Conservation (phyloP, 2,329 filamentous ascomycete species). For the Graphilbum ipis-grandicollis region DNA sequence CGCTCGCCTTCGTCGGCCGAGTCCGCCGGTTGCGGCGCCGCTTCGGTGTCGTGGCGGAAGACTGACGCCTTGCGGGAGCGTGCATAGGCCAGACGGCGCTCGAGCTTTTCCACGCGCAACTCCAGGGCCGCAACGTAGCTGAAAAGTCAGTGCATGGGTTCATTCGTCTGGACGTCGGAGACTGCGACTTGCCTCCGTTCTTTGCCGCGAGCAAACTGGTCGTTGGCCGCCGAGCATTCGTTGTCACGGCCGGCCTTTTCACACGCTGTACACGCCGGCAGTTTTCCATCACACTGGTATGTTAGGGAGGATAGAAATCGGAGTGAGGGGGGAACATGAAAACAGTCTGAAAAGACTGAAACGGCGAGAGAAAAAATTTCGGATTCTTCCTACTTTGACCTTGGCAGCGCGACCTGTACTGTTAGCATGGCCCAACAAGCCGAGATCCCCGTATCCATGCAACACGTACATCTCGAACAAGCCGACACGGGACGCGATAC, state of each 20-base stretch:
- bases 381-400: slow-evolving; percentile 59
- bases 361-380: too few relatives aligned
- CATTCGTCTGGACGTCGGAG: too few relatives aligned
- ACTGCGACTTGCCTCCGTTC: slow-evolving; percentile 64
- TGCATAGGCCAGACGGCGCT: slow-evolving; percentile 57
- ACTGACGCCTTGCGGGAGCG: slow-evolving; percentile 55
- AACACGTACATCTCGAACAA: slow-evolving; percentile 58
- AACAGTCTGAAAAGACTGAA: too few relatives aligned
- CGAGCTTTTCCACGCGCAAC: slow-evolving; percentile 72
- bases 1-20: slow-evolving; percentile 26
- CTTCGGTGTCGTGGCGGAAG: slow-evolving; percentile 43
- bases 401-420: slow-evolving; percentile 61
- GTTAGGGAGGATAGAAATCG: too few relatives aligned
- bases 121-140: slow-evolving; percentile 93
- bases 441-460: too few relatives aligned
- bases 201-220: slow-evolving; percentile 90
- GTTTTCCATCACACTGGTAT: slow-evolving; percentile 83
- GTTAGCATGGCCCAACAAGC: slow-evolving; percentile 2
- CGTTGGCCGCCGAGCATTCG: slow-evolving; percentile 86
- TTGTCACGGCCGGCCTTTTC: slow-evolving; percentile 74
- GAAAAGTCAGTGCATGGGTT: slow-evolving; percentile 9
- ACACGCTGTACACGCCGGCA: slow-evolving; percentile 88
- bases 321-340: too few relatives aligned
- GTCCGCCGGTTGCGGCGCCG: too few relatives aligned
- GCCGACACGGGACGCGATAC: slow-evolving; percentile 67